These are phyloP conservation scores for Lasiosphaeria miniovina DNA, from an alignment of 495 filamentous ascomycete genomes.

Conservation along the genomic window DNA sequence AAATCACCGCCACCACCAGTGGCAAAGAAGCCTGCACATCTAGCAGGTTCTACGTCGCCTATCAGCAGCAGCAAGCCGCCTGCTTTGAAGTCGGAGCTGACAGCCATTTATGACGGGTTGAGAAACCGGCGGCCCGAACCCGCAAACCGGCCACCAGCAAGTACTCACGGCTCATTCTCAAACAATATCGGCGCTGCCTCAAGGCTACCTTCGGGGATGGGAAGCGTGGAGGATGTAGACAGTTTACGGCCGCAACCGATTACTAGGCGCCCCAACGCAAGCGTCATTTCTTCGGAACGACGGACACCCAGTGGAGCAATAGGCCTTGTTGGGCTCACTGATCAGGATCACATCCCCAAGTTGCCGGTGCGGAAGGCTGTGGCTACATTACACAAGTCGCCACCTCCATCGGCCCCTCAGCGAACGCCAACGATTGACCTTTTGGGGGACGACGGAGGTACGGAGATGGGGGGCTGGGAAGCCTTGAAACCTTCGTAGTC, in stretches of 20 bases:
- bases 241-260: slow-evolving; percentile 10
- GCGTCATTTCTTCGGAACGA: slow-evolving; percentile 10
- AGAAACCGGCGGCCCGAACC: slow-evolving; percentile 7
- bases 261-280: slow-evolving; percentile 18
- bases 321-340: slow-evolving; percentile 21
- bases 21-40: slow-evolving; percentile 52
- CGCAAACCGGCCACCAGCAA: slow-evolving; percentile 14
- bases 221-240: slow-evolving; percentile 1
- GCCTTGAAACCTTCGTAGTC: slow-evolving; percentile 40
- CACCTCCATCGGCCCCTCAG: slow-evolving; percentile 24
- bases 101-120: neutral
- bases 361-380: slow-evolving; percentile 21
- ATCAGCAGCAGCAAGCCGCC: slow-evolving; percentile 21
- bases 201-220: slow-evolving; percentile 8
- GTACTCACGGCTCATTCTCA: neutral
- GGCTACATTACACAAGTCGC: slow-evolving; percentile 15
- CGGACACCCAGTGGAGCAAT: slow-evolving; percentile 21
- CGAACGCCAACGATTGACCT: slow-evolving; percentile 36
- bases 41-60: slow-evolving; percentile 38
- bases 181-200: neutral
- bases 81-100: slow-evolving; percentile 6
- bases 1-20: slow-evolving; percentile 54
- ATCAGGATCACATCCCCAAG: slow-evolving; percentile 12
- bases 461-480: slow-evolving; percentile 46
- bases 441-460: slow-evolving; percentile 33